Percentiles rank a stretch among this genome's conserved stretches.
phyloP scores from a whole-genome alignment of 768 basidiomycete genomes.

The Termitomyces titanicus region DNA sequence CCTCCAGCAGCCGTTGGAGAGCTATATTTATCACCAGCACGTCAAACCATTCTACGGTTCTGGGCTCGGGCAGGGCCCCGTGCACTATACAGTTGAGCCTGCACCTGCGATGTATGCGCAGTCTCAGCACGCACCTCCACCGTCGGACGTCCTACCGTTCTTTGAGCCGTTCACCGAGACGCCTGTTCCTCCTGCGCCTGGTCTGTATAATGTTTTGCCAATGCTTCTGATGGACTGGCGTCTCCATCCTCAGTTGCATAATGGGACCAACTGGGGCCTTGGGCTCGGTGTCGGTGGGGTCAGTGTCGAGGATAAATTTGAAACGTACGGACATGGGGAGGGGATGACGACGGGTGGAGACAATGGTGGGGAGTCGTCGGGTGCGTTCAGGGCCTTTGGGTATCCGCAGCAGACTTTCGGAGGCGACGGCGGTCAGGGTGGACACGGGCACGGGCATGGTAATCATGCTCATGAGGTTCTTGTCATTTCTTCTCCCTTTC shows the following conservation, averaged over 20 bases:
- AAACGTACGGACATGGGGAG: not conserved
- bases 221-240: conserved; percentile 36
- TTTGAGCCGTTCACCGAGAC: conserved; percentile 59
- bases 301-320: conserved; percentile 13
- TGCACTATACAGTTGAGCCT: not conserved
- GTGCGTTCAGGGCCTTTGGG: not conserved
- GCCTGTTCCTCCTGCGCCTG: conserved; percentile 31
- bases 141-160: conserved; percentile 29
- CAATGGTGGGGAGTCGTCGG: not conserved
- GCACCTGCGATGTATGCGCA: conserved; percentile 6
- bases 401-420: conserved; percentile 11
- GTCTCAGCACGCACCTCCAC: conserved; percentile 16
- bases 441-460: not conserved
- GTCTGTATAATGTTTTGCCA: conserved; percentile 7
- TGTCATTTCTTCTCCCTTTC: conserved; percentile 16
- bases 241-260: conserved; percentile 28
- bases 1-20: conserved; percentile 22
- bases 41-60: not conserved
- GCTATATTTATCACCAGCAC: conserved; percentile 8
- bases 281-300: not conserved
- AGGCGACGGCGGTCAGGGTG: not conserved
- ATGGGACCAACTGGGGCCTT: conserved; percentile 3
- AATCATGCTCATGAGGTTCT: conserved; percentile 16
- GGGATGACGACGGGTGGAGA: not conserved
- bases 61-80: not conserved